Evolutionary conservation across 2,329 filamentous ascomycete species (phyloP).

Genomic region (Microsporum ferrugineum): DNA sequence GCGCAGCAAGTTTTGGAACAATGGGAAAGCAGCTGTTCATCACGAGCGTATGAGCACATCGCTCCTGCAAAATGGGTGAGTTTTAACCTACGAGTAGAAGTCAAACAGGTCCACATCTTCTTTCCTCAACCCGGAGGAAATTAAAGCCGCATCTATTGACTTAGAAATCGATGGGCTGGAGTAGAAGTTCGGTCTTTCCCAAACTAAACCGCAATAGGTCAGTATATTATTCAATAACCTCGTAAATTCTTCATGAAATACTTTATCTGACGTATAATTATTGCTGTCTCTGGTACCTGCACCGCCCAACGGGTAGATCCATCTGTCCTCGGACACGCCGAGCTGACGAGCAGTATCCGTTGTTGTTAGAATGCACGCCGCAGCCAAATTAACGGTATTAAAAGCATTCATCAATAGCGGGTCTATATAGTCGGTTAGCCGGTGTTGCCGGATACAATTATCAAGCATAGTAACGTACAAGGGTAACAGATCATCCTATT

Average conservation of each 20-base stretch:
- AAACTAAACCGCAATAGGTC: constrained; percentile 36
- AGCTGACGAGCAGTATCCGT: constrained; percentile 43
- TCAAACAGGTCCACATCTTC: constrained; percentile 50
- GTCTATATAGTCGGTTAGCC: constrained; percentile 35
- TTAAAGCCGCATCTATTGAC: constrained; percentile 45
- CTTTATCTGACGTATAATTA: constrained; percentile 36
- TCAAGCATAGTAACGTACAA: constrained; percentile 36
- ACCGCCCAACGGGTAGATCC: constrained; percentile 54
- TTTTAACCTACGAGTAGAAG: constrained; percentile 46
- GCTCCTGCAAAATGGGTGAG: not conserved
- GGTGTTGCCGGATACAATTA: not conserved
- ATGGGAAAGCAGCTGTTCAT: constrained; percentile 52
- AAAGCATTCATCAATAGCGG: constrained; percentile 61
- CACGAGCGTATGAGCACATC: not conserved
- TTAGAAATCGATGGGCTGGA: constrained; percentile 47
- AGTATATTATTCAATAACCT: not conserved
- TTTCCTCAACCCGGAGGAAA: constrained; percentile 36
- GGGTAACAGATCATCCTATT: constrained; percentile 60
- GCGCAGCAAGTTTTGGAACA: constrained; percentile 54
- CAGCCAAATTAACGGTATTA: constrained; percentile 55
- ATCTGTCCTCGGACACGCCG: constrained; percentile 44
- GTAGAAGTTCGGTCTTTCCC: constrained; percentile 49
- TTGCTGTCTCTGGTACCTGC: constrained; percentile 49
- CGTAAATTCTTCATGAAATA: not conserved
- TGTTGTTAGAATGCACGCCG: constrained; percentile 50